These are phyloP conservation scores for Daldinia vernicosa DNA, from an alignment of 495 filamentous ascomycete genomes.

Conservation along the genomic window DNA sequence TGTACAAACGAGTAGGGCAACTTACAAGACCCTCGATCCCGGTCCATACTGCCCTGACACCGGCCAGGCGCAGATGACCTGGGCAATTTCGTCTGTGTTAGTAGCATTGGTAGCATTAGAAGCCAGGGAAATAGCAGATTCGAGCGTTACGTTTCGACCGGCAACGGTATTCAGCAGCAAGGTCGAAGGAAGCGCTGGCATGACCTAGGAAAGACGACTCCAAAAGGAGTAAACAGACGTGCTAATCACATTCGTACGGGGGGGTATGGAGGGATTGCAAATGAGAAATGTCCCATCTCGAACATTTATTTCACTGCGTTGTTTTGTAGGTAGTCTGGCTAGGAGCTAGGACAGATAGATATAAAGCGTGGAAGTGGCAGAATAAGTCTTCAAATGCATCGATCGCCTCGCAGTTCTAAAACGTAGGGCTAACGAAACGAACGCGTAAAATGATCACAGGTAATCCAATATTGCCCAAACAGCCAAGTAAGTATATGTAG, in stretches of 20 bases:
- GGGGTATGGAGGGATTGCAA: background rate
- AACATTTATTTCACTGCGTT: slow-evolving; percentile 4
- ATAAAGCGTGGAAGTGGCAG: background rate
- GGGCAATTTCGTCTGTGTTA: slow-evolving; percentile 40
- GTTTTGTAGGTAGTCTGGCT: slow-evolving; percentile 2
- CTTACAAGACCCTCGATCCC: slow-evolving; percentile 64
- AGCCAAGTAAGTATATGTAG: too few species aligned
- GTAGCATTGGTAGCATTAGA: slow-evolving; percentile 39
- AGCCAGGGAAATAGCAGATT: slow-evolving; percentile 18
- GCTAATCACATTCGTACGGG: slow-evolving; percentile 1
- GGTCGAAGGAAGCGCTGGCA: slow-evolving; percentile 54
- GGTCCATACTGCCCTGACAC: slow-evolving; percentile 69
- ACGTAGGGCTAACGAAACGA: slow-evolving; percentile 19
- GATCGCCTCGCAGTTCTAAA: slow-evolving; percentile 16
- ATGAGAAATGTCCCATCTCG: slow-evolving; percentile 24
- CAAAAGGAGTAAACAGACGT: slow-evolving; percentile 4
- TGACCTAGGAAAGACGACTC: slow-evolving; percentile 32
- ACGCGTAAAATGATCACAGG: background rate
- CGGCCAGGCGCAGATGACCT: slow-evolving; percentile 68
- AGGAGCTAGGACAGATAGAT: background rate
- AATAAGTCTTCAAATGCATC: slow-evolving; percentile 9
- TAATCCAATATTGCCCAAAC: background rate
- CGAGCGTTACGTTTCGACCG: slow-evolving; percentile 36
- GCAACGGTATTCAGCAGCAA: slow-evolving; percentile 45
- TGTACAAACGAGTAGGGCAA: background rate